Evolutionary conservation across 306 rosid species (phyloP).

Genomic region (Fagus sylvatica): DNA sequence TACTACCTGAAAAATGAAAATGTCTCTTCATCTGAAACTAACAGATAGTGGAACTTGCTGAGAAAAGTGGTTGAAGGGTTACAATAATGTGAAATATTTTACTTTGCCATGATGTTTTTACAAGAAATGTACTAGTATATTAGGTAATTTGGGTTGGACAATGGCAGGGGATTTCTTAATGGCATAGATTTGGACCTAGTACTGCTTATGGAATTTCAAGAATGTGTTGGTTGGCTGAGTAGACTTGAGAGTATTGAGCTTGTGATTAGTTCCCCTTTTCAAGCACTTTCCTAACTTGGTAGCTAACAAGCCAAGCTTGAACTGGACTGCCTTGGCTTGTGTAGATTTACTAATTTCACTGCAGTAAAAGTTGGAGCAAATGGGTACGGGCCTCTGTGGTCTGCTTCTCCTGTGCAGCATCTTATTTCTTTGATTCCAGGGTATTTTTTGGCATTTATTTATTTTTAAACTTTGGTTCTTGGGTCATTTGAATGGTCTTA

Average conservation of each 20-base stretch:
- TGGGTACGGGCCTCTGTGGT: neutral
- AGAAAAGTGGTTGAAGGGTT: too few relatives aligned
- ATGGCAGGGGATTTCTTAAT: too few relatives aligned
- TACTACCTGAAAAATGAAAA: neutral
- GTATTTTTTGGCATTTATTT: neutral
- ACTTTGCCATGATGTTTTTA: too few relatives aligned
- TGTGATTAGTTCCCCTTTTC: neutral
- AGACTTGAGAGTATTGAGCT: neutral
- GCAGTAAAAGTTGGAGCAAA: neutral
- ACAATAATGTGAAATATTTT: too few relatives aligned
- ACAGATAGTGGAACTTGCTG: neutral
- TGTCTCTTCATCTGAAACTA: neutral
- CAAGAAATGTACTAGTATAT: too few relatives aligned
- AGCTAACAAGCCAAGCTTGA: neutral
- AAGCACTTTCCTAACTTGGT: neutral
- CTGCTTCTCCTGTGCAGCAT: neutral
- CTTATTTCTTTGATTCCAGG: neutral
- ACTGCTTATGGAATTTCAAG: neutral
- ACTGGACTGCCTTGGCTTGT: neutral
- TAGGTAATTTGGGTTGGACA: too few relatives aligned
- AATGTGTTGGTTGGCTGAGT: neutral
- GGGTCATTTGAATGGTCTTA: neutral
- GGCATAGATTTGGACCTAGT: neutral
- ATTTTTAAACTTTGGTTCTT: neutral
- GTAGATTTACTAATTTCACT: neutral